Conservation (phyloP, 2,329 filamentous ascomycete genomes). For the Neocucurbitaria cava region DNA sequence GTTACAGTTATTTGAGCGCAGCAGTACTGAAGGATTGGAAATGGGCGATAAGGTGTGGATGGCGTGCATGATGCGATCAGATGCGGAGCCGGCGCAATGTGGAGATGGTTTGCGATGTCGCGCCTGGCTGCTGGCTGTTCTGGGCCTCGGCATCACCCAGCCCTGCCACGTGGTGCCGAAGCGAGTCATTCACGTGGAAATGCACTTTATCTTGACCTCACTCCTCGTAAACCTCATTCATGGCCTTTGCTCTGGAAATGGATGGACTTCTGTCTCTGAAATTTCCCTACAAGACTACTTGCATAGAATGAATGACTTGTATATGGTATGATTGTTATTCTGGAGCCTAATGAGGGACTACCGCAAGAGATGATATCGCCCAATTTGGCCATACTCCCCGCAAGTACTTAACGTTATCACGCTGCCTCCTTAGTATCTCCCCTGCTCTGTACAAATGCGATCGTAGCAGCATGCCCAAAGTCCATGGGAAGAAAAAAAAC, state of each 20-base stretch:
- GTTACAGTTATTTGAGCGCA: neutral
- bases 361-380: too few species aligned
- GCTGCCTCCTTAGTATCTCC: too few species aligned
- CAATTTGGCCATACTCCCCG: too few species aligned
- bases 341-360: too few species aligned
- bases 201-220: neutral
- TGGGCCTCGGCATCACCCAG: conserved; percentile 4
- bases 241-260: neutral
- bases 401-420: too few species aligned
- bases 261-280: too few species aligned
- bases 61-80: conserved; percentile 23
- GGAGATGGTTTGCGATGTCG: conserved; percentile 1
- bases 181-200: conserved; percentile 14
- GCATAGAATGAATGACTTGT: too few species aligned
- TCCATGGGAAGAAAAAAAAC: too few species aligned
- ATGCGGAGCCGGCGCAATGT: conserved; percentile 16
- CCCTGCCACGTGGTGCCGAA: neutral
- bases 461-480: too few species aligned
- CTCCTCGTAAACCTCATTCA: neutral
- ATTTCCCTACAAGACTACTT: too few species aligned
- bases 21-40: neutral
- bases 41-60: neutral
- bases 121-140: neutral
- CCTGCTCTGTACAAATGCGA: too few species aligned
- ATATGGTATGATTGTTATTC: too few species aligned